These are phyloP conservation scores for Candida wancherniae DNA, from an alignment of 805 yeast species.

Conservation along the genomic window DNA sequence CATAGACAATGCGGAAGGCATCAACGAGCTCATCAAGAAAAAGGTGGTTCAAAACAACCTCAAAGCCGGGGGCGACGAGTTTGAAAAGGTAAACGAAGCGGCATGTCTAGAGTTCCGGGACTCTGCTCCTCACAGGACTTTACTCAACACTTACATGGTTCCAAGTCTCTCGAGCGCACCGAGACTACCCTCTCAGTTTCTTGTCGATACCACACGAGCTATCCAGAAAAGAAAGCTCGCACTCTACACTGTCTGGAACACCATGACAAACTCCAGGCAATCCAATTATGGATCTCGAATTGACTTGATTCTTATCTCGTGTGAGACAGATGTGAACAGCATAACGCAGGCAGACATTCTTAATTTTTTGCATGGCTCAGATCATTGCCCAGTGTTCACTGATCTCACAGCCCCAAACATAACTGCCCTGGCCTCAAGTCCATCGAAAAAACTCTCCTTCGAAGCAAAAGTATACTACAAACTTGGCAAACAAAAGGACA, in stretches of 20 bases:
- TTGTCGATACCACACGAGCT: constrained; percentile 57
- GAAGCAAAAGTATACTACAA: constrained; percentile 21
- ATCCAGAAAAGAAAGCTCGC: constrained; percentile 52
- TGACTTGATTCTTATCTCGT: constrained; percentile 63
- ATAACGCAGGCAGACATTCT: constrained; percentile 51
- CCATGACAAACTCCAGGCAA: constrained; percentile 68
- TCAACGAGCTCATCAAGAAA: constrained; percentile 40
- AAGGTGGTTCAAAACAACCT: constrained; percentile 13
- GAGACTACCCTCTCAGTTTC: constrained; percentile 20
- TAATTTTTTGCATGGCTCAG: constrained; percentile 76
- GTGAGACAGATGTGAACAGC: constrained; percentile 23
- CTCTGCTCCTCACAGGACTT: constrained; percentile 24
- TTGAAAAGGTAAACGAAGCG: constrained; percentile 23
- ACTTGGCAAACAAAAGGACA: constrained; percentile 27
- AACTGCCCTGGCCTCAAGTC: not conserved
- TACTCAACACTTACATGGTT: constrained; percentile 26
- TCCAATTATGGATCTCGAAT: constrained; percentile 84
- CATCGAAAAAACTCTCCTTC: constrained; percentile 13
- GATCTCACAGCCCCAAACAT: constrained; percentile 43
- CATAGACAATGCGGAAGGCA: constrained; percentile 74
- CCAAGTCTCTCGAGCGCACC: constrained; percentile 17
- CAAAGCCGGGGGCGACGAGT: constrained; percentile 16
- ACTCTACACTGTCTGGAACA: constrained; percentile 92
- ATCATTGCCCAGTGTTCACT: constrained; percentile 86
- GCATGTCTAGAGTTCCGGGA: constrained; percentile 34